Conservation (phyloP, 768 basidiomycete species). For the Lentinula raphanica region DNA sequence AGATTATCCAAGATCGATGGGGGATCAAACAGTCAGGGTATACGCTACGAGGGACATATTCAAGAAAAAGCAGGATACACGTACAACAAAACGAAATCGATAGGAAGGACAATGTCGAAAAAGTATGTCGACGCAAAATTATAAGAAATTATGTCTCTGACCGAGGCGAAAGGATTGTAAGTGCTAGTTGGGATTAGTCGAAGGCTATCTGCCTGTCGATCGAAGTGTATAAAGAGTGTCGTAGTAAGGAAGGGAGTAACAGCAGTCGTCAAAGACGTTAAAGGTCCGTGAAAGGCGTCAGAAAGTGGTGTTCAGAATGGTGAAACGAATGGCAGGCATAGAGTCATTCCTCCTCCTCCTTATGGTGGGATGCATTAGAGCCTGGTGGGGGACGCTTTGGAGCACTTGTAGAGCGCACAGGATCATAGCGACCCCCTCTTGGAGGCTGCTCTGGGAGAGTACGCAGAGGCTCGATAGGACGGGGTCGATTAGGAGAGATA, state of each 20-base stretch:
- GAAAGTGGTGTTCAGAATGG: not conserved
- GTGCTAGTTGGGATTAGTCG: not conserved
- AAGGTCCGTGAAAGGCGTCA: constrained; percentile 3
- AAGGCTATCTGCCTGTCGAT: not conserved
- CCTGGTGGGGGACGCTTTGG: constrained; percentile 15
- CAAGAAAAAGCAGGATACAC: not conserved
- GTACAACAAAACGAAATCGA: constrained; percentile 1
- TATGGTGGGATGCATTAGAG: not conserved
- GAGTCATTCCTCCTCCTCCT: constrained; percentile 1
- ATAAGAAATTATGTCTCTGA: not conserved
- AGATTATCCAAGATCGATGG: not conserved
- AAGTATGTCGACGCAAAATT: not conserved
- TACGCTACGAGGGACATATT: not conserved
- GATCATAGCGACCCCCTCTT: constrained; percentile 46
- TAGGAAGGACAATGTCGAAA: not conserved
- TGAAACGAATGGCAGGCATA: not conserved
- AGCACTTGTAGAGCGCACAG: constrained; percentile 43
- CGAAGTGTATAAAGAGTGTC: not conserved
- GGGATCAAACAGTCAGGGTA: not conserved
- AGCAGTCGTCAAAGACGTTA: constrained; percentile 2
- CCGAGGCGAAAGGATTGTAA: not conserved
- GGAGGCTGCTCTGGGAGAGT: constrained; percentile 11
- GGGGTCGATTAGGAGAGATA: not conserved
- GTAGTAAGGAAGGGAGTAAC: not conserved
- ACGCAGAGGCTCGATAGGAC: not conserved